Evolutionary conservation across 306 rosid genomes (phyloP).

Genomic region (Cicer chorassanicum): DNA sequence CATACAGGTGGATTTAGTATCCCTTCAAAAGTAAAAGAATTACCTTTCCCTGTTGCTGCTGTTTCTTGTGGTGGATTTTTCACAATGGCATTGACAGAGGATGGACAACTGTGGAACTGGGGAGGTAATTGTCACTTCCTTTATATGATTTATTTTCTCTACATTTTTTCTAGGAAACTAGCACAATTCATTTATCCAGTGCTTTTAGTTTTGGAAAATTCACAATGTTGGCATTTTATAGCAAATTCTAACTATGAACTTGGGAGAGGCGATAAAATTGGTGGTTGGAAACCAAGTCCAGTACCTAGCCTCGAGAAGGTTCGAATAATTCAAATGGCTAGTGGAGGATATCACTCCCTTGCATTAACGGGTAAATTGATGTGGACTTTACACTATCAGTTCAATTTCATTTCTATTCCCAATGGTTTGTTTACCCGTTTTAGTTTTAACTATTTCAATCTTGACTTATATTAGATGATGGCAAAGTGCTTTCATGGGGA

Average conservation of each 20-base stretch:
- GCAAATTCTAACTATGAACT: constrained; percentile 94
- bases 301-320: constrained; percentile 73
- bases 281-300: constrained; percentile 89
- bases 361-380: constrained; percentile 78
- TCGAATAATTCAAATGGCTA: constrained; percentile 70
- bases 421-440: neutral
- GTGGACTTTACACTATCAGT: constrained; percentile 2
- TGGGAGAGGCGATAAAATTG: constrained; percentile 86
- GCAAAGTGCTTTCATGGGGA: constrained; percentile 96
- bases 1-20: constrained; percentile 87
- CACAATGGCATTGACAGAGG: constrained; percentile 73
- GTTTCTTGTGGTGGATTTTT: constrained; percentile 95
- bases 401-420: constrained; percentile 20
- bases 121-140: constrained; percentile 68
- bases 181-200: neutral
- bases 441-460: constrained; percentile 34
- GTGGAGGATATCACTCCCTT: constrained; percentile 97
- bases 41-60: constrained; percentile 71
- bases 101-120: constrained; percentile 91
- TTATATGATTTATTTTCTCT: neutral
- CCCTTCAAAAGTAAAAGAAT: constrained; percentile 78
- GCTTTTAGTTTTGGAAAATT: constrained; percentile 42
- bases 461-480: constrained; percentile 64
- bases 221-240: constrained; percentile 45
- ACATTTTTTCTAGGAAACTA: constrained; percentile 15